Evolutionary conservation across 352 stramenopile genomes (phyloP), one percentile per base, ranked within the genome.

Genomic region (Aphanomyces invadans): DNA sequence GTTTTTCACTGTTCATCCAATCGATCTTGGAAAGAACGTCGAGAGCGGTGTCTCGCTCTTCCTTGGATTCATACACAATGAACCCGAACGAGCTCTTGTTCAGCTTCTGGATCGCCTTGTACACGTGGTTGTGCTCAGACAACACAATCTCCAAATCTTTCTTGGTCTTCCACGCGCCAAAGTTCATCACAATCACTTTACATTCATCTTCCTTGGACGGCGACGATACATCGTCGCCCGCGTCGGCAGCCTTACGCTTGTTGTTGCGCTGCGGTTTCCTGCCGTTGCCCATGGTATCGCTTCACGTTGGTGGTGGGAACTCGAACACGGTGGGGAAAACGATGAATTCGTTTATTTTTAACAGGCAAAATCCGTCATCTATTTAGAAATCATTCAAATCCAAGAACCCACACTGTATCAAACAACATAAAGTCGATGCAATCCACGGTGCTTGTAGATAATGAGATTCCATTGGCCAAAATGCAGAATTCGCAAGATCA

Each of bases 121-220:
- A 94, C 4, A 51, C 33, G 32, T 92, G 74, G 56, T 69, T 55
- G 54, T 83, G 73, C 46, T 74, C 62, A 1, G 65, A 68, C 56
- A 94, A 72, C 31, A 92, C 57, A 19, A 76, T 55, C 44, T 78
- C 81, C 70, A 94, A 72, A 48, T 36, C 71, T 66, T 87, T 88
- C 17, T 80, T 75, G 46, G 89, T 80, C 64, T 88, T 89, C 83
- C 83, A 94, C 75, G 91, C 89, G 75, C 83, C 86, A 60, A 90
- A 94, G 73, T 94, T 94, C 71, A 94, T 81, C 66, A 94, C 77
- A 72, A 94, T 90, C 52, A 87, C 68, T 72, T 94, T 94, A 53
- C 80, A 70, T 32, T 91, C 80, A 31, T 87, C 79, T 26, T 85
- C 75, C 69, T 74, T 72, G 26, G 71, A 73, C 55, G 23, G 38